Evolutionary conservation across 441 rosid species (phyloP).

Genomic region (Rhodomyrtus psidioides): DNA sequence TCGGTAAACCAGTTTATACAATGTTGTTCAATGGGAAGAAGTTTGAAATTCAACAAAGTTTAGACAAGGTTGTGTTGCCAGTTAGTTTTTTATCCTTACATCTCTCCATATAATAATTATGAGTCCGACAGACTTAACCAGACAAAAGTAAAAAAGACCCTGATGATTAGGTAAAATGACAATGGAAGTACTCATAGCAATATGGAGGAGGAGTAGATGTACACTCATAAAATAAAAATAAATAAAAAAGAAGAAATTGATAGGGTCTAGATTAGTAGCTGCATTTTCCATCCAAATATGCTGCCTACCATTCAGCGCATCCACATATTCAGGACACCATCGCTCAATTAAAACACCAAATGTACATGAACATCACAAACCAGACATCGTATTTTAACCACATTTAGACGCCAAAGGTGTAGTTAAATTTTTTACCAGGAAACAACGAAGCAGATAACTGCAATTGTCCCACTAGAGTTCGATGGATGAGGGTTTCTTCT

Average conservation of each 20-base stretch:
- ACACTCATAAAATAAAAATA: neutral
- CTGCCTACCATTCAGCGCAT: neutral
- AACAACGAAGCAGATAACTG: neutral
- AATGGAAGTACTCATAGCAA: neutral
- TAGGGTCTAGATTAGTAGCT: neutral
- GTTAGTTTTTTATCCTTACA: neutral
- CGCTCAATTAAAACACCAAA: neutral
- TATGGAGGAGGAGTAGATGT: neutral
- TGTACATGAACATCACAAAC: neutral
- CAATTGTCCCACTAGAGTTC: neutral
- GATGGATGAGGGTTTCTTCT: neutral
- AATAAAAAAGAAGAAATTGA: neutral
- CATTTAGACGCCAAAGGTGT: neutral
- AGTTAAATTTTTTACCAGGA: conserved; percentile 1
- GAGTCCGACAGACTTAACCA: neutral
- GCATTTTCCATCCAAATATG: neutral
- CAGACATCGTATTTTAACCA: neutral
- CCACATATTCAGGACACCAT: neutral
- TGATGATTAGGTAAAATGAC: neutral
- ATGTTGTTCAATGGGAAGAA: neutral
- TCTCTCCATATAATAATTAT: neutral
- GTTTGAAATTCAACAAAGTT: neutral
- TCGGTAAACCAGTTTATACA: neutral
- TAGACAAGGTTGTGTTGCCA: neutral
- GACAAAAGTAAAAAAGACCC: neutral